Conservation (phyloP, 441 rosid species). For the Brassica hybrid region DNA sequence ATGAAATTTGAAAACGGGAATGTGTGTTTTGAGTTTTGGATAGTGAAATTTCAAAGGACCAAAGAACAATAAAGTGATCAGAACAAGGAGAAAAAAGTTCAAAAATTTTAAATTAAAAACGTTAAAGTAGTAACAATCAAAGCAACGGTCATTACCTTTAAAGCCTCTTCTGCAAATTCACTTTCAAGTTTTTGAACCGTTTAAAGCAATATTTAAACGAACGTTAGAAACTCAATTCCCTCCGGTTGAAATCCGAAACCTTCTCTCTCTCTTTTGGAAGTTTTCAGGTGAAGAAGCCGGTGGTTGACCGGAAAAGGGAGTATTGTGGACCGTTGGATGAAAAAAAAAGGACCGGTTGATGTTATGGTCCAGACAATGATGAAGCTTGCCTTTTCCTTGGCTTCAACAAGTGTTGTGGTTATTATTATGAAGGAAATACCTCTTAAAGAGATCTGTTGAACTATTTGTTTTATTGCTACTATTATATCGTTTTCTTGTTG, state of each 20-base stretch:
- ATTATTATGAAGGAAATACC: constrained; percentile 15
- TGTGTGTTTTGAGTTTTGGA: constrained; percentile 9
- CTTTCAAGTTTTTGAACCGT: constrained; percentile 25
- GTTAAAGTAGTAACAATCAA: constrained; percentile 32
- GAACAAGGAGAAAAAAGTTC: constrained; percentile 9
- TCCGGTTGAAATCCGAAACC: neutral
- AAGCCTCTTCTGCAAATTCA: constrained; percentile 25
- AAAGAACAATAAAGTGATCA: constrained; percentile 40
- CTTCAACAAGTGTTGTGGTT: constrained; percentile 35
- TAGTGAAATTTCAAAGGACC: constrained; percentile 27
- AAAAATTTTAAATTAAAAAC: constrained; percentile 21
- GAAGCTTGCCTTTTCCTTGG: constrained; percentile 36
- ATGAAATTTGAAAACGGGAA: constrained; percentile 31
- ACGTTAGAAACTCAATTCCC: constrained; percentile 23
- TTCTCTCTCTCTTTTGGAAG: neutral
- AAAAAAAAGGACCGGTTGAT: neutral
- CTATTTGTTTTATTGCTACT: neutral
- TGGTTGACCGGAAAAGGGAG: constrained; percentile 9
- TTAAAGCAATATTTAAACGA: constrained; percentile 22
- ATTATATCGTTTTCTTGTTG: constrained; percentile 24
- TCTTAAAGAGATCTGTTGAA: constrained; percentile 16
- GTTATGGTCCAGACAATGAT: constrained; percentile 6
- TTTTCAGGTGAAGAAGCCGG: neutral
- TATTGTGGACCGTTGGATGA: constrained; percentile 31
- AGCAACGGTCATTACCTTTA: constrained; percentile 44